A percentile compares a stretch with the other conserved stretches of the same genome.
Conservation (phyloP, 2,329 filamentous ascomycete genomes). For the Ramichloridium luteum region DNA sequence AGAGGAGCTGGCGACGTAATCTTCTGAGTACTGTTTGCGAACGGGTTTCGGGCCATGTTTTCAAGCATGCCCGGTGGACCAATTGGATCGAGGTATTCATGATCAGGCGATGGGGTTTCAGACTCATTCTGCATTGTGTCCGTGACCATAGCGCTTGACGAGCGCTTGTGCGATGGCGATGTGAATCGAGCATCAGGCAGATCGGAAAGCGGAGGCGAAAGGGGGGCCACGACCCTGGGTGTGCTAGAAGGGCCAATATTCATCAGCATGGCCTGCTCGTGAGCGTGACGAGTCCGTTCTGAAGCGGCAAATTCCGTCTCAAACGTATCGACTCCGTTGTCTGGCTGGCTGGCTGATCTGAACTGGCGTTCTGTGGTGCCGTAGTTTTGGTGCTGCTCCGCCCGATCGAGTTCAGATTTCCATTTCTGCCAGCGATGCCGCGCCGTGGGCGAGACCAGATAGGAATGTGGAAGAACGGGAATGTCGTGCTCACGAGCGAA, state of each 20-base stretch:
- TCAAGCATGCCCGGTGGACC: constrained; percentile 15
- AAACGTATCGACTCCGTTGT: neutral
- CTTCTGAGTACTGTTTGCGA: constrained; percentile 33
- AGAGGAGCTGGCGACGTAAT: constrained; percentile 5
- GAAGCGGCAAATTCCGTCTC: constrained; percentile 5
- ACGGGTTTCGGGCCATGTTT: constrained; percentile 25
- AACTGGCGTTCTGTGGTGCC: neutral
- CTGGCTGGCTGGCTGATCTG: neutral
- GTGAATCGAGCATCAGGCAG: constrained; percentile 10
- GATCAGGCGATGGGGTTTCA: constrained; percentile 10
- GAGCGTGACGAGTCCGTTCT: constrained; percentile 25
- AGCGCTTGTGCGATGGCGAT: constrained; percentile 4
- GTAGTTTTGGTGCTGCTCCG: constrained; percentile 36
- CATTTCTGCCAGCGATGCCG: constrained; percentile 69
- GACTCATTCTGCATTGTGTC: constrained; percentile 2
- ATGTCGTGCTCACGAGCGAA: constrained; percentile 75
- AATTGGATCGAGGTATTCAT: constrained; percentile 17
- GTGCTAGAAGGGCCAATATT: neutral
- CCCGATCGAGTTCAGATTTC: constrained; percentile 55
- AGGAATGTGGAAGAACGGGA: constrained; percentile 58
- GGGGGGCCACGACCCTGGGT: constrained; percentile 12
- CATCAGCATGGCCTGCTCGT: constrained; percentile 23
- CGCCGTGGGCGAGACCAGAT: constrained; percentile 67
- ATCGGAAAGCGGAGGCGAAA: constrained; percentile 23
- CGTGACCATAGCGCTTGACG: neutral